Evolutionary conservation across 371 early-diverging fungal species (phyloP).

Genomic region (Lichtheimia corymbifera): DNA sequence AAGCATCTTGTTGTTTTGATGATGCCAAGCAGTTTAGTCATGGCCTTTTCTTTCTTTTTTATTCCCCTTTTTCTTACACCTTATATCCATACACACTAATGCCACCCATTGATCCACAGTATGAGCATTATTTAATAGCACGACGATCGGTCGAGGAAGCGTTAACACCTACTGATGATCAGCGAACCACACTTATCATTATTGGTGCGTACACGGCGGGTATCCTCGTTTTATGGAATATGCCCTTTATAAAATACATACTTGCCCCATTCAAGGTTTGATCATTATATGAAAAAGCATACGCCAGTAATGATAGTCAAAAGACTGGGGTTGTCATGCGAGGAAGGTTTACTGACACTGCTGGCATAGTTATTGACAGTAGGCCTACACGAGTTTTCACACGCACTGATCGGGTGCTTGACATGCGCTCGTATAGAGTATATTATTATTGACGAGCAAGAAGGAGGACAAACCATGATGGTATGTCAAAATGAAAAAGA

Average conservation of each 20-base stretch:
- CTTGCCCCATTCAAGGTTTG: slow-evolving; percentile 86
- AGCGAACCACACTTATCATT: slow-evolving; percentile 59
- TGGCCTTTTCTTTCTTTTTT: no score
- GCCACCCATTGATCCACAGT: background rate
- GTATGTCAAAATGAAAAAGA: slow-evolving; percentile 28
- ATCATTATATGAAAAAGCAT: background rate
- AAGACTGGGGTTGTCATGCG: background rate
- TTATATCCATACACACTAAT: no score
- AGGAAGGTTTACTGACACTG: background rate
- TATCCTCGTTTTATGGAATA: slow-evolving; percentile 80
- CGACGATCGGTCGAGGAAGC: slow-evolving; percentile 13
- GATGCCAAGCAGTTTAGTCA: no score
- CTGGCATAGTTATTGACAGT: slow-evolving; percentile 64
- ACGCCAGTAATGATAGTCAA: background rate
- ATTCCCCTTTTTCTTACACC: no score
- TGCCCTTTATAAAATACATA: slow-evolving; percentile 74
- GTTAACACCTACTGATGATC: slow-evolving; percentile 63
- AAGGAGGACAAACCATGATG: slow-evolving; percentile 86
- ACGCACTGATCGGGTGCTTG: slow-evolving; percentile 73
- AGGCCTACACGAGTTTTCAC: slow-evolving; percentile 79
- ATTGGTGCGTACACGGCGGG: slow-evolving; percentile 67
- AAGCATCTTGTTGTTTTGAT: no score
- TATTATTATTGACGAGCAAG: slow-evolving; percentile 85
- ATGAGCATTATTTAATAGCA: slow-evolving; percentile 6
- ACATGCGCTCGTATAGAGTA: slow-evolving; percentile 86